Evolutionary conservation across 1,284 basidiomycete species (phyloP), one percentile per base, ranked within the genome.

Genomic region (Pseudozyma sp.): DNA sequence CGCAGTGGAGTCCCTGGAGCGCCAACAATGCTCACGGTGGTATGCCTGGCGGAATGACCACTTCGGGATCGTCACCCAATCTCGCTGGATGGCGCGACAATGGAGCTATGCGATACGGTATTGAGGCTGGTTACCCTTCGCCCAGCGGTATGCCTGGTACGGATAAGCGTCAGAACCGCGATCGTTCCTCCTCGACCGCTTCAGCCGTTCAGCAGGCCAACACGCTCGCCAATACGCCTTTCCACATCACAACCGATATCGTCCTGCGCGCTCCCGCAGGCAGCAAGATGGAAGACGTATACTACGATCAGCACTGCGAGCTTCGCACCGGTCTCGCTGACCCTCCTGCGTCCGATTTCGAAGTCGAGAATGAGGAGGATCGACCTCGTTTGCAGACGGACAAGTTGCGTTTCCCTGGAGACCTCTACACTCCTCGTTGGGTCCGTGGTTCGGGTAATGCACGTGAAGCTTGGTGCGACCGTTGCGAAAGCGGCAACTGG

Each of bases 371-470:
- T 43, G 70, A 70, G 25, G 77, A 78, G 43, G 72, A 68, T 21
- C 61, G 59, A 12, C 78, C 78, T 18, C 64, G 68, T 1, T 47
- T 66, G 18, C 78, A 80, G 66, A 70, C 66, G 21, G 77, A 80
- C 55, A 80, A 80, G 71, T 39, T 78, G 44, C 73, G 78, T 7
- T 79, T 74, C 54, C 59, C 62, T 14, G 70, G 68, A n/a, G 78
- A 80, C 40, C 66, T 78, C 14, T 80, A 80, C 34, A 80, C 77
- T 21, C 78, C 78, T 12, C 58, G 63, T 16, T 80, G 76, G 76
- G 77, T 80, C 16, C 70, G 78, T 16, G 73, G 77, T 35, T 63
- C 67, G 6, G 77, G 78, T 47, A 74, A 76, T 25, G 61, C 72
- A 3, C 59, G 78, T 16, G 78, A 80, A 53, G 78, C 72, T 31